These are phyloP conservation scores for Penicillium sp. DNA, from an alignment of 2,329 filamentous ascomycete species.

Conservation along the genomic window DNA sequence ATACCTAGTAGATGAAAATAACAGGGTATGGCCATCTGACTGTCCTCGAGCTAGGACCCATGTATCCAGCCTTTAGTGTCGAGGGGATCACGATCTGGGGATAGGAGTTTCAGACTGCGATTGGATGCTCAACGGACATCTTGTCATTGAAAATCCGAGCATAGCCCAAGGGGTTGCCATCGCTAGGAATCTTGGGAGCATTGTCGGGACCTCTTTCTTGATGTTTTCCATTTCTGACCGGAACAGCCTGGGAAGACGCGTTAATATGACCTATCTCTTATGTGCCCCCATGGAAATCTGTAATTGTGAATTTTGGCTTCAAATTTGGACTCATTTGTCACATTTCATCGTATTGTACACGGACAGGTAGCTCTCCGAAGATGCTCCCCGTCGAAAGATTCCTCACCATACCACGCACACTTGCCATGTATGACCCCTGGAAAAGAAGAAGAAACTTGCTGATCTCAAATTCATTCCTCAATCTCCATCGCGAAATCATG, in stretches of 20 bases:
- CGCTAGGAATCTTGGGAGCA: not conserved
- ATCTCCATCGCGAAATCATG: constrained; percentile 68
- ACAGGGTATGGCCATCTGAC: not conserved
- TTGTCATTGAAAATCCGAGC: not conserved
- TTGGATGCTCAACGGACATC: not conserved
- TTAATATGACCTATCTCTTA: not conserved
- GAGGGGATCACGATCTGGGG: not conserved
- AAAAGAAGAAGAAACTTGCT: not conserved
- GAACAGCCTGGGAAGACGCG: not conserved
- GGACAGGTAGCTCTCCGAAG: not conserved
- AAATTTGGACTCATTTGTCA: constrained; percentile 2
- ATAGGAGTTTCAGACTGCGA: not conserved
- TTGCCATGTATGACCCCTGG: not conserved
- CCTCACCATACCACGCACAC: not conserved
- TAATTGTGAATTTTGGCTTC: not conserved
- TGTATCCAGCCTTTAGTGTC: not conserved
- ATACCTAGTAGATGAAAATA: not conserved
- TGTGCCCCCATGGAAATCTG: not conserved
- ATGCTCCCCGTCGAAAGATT: not conserved
- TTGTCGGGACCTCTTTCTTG: not conserved
- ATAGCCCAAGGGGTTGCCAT: not conserved
- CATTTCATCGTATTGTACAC: constrained; percentile 6
- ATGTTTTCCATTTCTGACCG: not conserved
- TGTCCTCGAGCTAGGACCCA: not conserved
- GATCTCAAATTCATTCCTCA: constrained; percentile 2